phyloP scores from a whole-genome alignment of 2,329 filamentous ascomycete species.

The Cucurbitaria berberidis region DNA sequence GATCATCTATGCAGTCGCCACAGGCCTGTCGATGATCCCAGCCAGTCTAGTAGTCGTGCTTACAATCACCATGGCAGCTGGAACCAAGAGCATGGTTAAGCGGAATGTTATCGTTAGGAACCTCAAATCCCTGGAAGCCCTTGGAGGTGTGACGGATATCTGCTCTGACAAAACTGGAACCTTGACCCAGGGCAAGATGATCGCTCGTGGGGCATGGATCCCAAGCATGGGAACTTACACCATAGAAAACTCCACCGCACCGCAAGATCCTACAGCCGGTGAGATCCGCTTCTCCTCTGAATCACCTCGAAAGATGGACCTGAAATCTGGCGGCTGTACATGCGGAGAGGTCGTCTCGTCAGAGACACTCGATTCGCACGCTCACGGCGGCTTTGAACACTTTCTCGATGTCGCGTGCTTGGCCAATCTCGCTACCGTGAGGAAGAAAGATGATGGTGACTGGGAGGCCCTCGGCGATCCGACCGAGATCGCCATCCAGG shows the following conservation, averaged over 20 bases:
- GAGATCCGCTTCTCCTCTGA: slow-evolving; percentile 36
- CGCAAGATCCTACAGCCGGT: slow-evolving; percentile 42
- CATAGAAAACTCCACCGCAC: slow-evolving; percentile 36
- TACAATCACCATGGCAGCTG: slow-evolving; percentile 48
- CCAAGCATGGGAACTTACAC: slow-evolving; percentile 42
- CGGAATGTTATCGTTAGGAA: slow-evolving; percentile 47
- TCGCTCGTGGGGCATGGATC: slow-evolving; percentile 45
- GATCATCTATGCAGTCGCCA: slow-evolving; percentile 48
- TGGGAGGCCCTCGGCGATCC: slow-evolving; percentile 47
- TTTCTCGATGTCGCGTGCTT: slow-evolving; percentile 45
- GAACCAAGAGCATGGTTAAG: slow-evolving; percentile 47
- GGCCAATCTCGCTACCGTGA: slow-evolving; percentile 60
- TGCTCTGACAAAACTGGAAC: slow-evolving; percentile 45
- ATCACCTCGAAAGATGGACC: slow-evolving; percentile 34
- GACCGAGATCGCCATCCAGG: slow-evolving; percentile 76
- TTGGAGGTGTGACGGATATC: slow-evolving; percentile 46
- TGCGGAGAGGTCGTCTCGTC: slow-evolving; percentile 18
- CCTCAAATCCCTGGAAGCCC: slow-evolving; percentile 44
- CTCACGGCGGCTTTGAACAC: slow-evolving; percentile 30
- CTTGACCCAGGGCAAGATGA: slow-evolving; percentile 45
- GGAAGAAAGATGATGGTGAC: slow-evolving; percentile 48
- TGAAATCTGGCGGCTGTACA: slow-evolving; percentile 24
- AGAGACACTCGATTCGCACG: slow-evolving; percentile 32
- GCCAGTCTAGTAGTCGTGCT: slow-evolving; percentile 44
- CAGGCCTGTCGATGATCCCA: slow-evolving; percentile 46